A percentile compares a stretch with the other conserved stretches of the same genome.
phyloP scores from a whole-genome alignment of 768 basidiomycete genomes.

The Gloeopeniophorella convolvens region DNA sequence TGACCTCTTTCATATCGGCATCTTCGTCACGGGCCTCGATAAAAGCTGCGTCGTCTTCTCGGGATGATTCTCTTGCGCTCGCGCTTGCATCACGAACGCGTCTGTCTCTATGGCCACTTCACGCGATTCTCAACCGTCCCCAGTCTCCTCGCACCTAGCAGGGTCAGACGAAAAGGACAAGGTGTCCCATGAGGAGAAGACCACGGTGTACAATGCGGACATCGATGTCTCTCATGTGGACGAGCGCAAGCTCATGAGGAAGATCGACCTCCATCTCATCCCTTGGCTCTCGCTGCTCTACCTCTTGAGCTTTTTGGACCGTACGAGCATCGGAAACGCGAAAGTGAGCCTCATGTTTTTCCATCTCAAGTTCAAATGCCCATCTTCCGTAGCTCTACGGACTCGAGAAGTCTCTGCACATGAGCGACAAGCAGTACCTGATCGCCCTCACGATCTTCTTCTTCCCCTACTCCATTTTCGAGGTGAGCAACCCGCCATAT shows the following conservation, averaged over 20 bases:
- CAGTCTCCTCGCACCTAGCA: too few species aligned
- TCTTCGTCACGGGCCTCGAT: background rate
- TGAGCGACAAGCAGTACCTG: slow-evolving; percentile 61
- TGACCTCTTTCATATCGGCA: background rate
- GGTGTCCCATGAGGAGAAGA: slow-evolving; percentile 16
- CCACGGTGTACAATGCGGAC: slow-evolving; percentile 33
- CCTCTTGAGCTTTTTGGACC: slow-evolving; percentile 63
- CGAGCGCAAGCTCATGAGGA: slow-evolving; percentile 63
- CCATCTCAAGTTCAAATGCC: background rate
- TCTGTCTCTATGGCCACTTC: background rate
- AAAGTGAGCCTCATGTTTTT: slow-evolving; percentile 24
- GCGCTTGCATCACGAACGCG: too few species aligned
- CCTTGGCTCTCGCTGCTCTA: slow-evolving; percentile 74
- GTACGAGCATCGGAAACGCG: slow-evolving; percentile 51
- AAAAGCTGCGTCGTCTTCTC: background rate
- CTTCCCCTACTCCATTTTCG: slow-evolving; percentile 62
- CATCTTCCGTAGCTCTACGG: slow-evolving; percentile 47
- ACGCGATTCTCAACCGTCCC: background rate
- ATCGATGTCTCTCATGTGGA: slow-evolving; percentile 56
- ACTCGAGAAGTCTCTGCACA: slow-evolving; percentile 49
- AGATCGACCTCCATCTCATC: slow-evolving; percentile 59
- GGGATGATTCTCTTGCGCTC: background rate
- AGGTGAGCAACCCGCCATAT: slow-evolving; percentile 34
- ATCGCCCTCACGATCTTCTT: slow-evolving; percentile 51
- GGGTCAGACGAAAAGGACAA: slow-evolving; percentile 6